Evolutionary conservation across 352 stramenopile genomes (phyloP).

Genomic region (Pythium angustatum): DNA sequence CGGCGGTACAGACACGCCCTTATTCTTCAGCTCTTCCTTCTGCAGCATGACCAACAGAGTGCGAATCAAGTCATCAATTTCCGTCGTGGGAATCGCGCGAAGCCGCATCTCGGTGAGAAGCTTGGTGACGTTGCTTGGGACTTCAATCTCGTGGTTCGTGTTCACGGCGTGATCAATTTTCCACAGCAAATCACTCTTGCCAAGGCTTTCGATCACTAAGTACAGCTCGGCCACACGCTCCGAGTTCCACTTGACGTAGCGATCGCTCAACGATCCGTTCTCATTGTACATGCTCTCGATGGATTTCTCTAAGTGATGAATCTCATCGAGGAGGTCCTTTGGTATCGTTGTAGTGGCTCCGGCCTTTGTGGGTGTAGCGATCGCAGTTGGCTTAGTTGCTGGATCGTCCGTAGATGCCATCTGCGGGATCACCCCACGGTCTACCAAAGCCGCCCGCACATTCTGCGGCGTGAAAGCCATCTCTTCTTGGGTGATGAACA

Average conservation of each 20-base stretch:
- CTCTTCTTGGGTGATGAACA: slow-evolving; percentile 64
- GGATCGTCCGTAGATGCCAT: slow-evolving; percentile 22
- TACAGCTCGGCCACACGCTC: slow-evolving; percentile 74
- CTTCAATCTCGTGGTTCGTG: slow-evolving; percentile 52
- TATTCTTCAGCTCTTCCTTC: slow-evolving; percentile 52
- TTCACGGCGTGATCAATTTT: slow-evolving; percentile 74
- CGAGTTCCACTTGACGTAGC: slow-evolving; percentile 49
- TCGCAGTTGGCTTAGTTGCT: not conserved
- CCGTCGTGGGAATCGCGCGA: slow-evolving; percentile 50
- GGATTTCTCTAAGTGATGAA: slow-evolving; percentile 49
- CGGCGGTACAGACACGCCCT: slow-evolving; percentile 45
- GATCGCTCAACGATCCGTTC: not conserved
- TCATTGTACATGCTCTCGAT: slow-evolving; percentile 41
- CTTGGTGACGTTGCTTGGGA: slow-evolving; percentile 43
- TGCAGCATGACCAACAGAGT: slow-evolving; percentile 58
- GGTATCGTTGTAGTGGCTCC: slow-evolving; percentile 31
- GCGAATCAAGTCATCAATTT: slow-evolving; percentile 59
- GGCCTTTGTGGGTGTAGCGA: not conserved
- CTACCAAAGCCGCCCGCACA: slow-evolving; percentile 58
- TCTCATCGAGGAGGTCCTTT: slow-evolving; percentile 56
- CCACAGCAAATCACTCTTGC: slow-evolving; percentile 73
- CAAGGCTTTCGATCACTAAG: slow-evolving; percentile 55
- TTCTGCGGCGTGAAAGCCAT: slow-evolving; percentile 60
- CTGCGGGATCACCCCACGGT: slow-evolving; percentile 67
- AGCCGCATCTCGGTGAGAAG: slow-evolving; percentile 58